A percentile compares a stretch with the other conserved stretches of the same genome.
phyloP scores from a whole-genome alignment of 202 grass and related monocot genomes.

The Zizania palustris region DNA sequence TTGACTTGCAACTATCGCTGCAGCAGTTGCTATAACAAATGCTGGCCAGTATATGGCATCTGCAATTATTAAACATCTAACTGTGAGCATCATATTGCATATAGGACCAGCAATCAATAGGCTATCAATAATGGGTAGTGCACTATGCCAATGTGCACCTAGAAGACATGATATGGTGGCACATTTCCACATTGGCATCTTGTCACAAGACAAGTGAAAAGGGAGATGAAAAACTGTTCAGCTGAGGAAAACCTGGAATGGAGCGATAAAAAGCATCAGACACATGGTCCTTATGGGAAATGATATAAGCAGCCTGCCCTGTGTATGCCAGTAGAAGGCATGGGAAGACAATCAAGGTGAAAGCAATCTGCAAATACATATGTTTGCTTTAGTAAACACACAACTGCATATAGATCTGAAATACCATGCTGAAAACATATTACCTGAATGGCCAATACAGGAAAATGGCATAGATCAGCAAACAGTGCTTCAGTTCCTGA shows the following conservation, averaged over 20 bases:
- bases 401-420: conserved; percentile 4
- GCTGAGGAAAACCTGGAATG: conserved; percentile 74
- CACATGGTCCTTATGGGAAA: conserved; percentile 67
- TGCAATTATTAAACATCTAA: conserved; percentile 60
- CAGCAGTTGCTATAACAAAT: conserved; percentile 87
- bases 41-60: conserved; percentile 89
- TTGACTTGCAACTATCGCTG: conserved; percentile 90
- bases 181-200: conserved; percentile 26
- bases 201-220: conserved; percentile 16
- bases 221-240: conserved; percentile 8
- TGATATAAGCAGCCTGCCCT: conserved; percentile 90
- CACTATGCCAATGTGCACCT: conserved; percentile 32
- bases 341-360: conserved; percentile 91
- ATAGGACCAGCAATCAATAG: conserved; percentile 14
- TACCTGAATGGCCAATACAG: conserved; percentile 93
- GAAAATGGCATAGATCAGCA: conserved; percentile 97
- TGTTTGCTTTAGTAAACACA: conserved; percentile 26
- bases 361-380: conserved; percentile 76
- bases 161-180: conserved; percentile 45
- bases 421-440: conserved; percentile 11
- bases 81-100: conserved; percentile 29
- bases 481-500: conserved; percentile 96
- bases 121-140: conserved; percentile 35
- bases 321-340: conserved; percentile 93
- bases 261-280: conserved; percentile 82